Base-by-base conservation (phyloP, 495 filamentous ascomycete species). In the Aspergillus nanangensis region DNA sequence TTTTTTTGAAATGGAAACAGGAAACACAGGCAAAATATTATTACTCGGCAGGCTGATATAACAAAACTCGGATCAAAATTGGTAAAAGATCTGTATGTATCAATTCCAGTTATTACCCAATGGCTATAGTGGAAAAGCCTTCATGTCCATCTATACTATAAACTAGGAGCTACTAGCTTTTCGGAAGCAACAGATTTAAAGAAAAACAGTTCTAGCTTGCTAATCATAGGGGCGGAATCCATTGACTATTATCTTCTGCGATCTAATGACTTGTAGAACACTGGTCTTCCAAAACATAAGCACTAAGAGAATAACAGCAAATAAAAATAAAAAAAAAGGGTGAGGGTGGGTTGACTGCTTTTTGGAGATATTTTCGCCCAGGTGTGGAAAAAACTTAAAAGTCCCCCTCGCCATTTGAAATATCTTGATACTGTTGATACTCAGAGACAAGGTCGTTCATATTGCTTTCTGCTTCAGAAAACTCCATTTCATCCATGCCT, bases 401-500 rank as follows among this genome's bases (percentile, higher is more conserved):
- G 25, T 11, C 25, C 25, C 11, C 25, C 5, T 11, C 11, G 25
- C 25, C 25, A 29, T 29, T 11, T 7, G 25, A 11, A 5, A 29
- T 29, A 65, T 99, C 93, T 80, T 99, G 93, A 81, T 99, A 99
- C 72, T 99, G 94, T 82, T 99, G 94, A 80, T 99, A 99, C 71
- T 99, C 93, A 46, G 92, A 95, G 52, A 99, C 94, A 70, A 99
- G 77, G 72, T 99, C 93, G 78, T 97, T 99, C 94, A 99, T 99
- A 79, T 99, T 99, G 78, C 87, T 92, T 86, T 99, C 93, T 58
- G 93, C 93, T 81, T 97, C 94, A 65, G 93, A 96, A 77, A 99
- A 99, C 79, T 97, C 94, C 93, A 97, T 97, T 86, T 99, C 93
- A 77, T 99, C 93, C 93, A 99, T 99, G 77, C 93, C 93, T 83